A percentile compares a stretch with the other conserved stretches of the same genome.
Conservation (phyloP, 2,329 filamentous ascomycete species). For the Gaeumannomyces tritici region DNA sequence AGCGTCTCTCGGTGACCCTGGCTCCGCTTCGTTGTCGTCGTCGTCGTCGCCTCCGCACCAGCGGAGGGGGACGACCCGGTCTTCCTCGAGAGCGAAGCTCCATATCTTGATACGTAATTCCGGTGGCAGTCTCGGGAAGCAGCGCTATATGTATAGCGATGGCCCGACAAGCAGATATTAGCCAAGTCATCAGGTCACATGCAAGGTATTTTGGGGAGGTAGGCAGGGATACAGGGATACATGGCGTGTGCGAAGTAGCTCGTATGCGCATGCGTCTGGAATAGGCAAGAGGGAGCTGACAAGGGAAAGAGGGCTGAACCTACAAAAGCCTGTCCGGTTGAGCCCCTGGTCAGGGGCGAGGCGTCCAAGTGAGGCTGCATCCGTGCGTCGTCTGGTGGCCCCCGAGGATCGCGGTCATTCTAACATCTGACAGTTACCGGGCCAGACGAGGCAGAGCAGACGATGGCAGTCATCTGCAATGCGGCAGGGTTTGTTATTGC, state of each 20-base stretch:
- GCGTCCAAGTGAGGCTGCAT: not conserved
- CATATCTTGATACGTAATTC: slow-evolving; percentile 39
- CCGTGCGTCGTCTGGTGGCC: not conserved
- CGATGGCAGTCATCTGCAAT: not conserved
- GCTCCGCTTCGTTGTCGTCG: not conserved
- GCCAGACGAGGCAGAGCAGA: not conserved
- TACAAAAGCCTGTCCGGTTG: not conserved
- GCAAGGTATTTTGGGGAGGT: not conserved
- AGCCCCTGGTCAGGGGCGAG: not conserved
- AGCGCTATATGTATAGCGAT: slow-evolving; percentile 18
- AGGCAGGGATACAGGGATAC: not conserved
- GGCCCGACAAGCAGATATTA: too few relatives aligned
- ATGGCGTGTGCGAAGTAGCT: too few relatives aligned
- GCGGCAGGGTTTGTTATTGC: not conserved
- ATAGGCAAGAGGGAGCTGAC: too few relatives aligned
- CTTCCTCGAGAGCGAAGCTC: slow-evolving; percentile 30
- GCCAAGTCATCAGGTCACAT: not conserved
- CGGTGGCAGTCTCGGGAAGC: slow-evolving; percentile 31
- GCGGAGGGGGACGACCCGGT: slow-evolving; percentile 32
- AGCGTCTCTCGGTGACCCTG: not conserved
- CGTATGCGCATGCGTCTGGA: too few relatives aligned
- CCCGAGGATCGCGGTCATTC: not conserved
- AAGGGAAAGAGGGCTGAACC: not conserved
- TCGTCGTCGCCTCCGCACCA: slow-evolving; percentile 13
- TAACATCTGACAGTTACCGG: not conserved